Evolutionary conservation across 768 basidiomycete genomes (phyloP).

Genomic region (Boletus rubescentipes): DNA sequence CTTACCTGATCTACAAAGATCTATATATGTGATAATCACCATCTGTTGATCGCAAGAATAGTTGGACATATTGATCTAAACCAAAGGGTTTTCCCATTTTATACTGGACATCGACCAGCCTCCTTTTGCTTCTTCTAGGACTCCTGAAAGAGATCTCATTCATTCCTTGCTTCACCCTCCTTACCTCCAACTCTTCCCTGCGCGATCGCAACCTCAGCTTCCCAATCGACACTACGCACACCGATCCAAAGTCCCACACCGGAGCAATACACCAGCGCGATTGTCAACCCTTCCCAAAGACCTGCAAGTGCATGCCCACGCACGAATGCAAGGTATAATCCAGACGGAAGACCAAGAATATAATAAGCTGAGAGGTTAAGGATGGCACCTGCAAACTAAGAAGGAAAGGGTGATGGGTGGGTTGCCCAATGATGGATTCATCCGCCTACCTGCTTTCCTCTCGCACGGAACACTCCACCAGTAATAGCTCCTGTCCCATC

Average conservation of each 20-base stretch:
- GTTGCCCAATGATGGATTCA: not conserved
- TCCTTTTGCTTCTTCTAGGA: not conserved
- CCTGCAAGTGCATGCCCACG: slow-evolving; percentile 59
- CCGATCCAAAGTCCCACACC: slow-evolving; percentile 52
- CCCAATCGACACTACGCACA: slow-evolving; percentile 62
- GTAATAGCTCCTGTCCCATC: slow-evolving; percentile 72
- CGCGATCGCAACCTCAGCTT: slow-evolving; percentile 45
- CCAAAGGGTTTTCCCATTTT: not conserved
- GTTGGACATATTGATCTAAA: not conserved
- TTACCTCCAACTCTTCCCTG: slow-evolving; percentile 37
- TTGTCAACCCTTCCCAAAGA: slow-evolving; percentile 82
- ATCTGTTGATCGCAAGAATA: no score
- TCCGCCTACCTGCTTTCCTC: slow-evolving; percentile 64
- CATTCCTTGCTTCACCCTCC: slow-evolving; percentile 26
- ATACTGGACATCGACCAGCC: no score
- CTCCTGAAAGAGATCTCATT: not conserved
- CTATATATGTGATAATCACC: no score
- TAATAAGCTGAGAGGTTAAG: slow-evolving; percentile 70
- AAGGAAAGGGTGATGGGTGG: not conserved
- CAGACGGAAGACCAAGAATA: slow-evolving; percentile 78
- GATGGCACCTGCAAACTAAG: slow-evolving; percentile 68
- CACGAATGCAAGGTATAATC: slow-evolving; percentile 73
- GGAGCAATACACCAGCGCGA: slow-evolving; percentile 64
- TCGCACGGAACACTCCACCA: slow-evolving; percentile 77
- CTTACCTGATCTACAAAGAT: no score